A percentile compares a stretch with the other conserved stretches of the same genome.
These are phyloP conservation scores for Vitis hybrid DNA, from an alignment of 177 flowering plant genomes.

Conservation along the genomic window DNA sequence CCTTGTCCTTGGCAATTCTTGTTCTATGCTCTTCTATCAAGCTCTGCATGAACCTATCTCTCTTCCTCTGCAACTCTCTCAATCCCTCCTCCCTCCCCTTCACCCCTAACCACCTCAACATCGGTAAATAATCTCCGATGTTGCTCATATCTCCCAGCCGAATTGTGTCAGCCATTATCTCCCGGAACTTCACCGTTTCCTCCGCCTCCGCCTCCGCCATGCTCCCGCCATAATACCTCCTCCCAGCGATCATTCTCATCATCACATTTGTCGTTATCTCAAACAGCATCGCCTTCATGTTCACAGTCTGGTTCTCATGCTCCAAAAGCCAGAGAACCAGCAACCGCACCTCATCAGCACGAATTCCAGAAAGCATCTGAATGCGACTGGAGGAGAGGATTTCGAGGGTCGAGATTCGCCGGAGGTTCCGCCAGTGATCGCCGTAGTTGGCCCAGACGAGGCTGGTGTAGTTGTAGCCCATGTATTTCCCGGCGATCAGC, in stretches of 20 bases:
- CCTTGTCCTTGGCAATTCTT: not conserved
- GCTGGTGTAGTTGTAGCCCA: slow-evolving; percentile 11
- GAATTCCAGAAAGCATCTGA: no score
- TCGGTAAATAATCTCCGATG: slow-evolving; percentile 13
- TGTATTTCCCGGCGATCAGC: not conserved
- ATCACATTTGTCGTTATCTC: slow-evolving; percentile 9
- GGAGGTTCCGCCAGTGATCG: slow-evolving; percentile 17
- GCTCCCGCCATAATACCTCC: not conserved
- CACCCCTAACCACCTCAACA: slow-evolving; percentile 13
- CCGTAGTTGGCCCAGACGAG: slow-evolving; percentile 8
- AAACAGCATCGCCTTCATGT: not conserved
- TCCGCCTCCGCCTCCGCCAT: slow-evolving; percentile 1
- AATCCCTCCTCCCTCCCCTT: slow-evolving; percentile 11
- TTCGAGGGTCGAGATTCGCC: slow-evolving; percentile 4
- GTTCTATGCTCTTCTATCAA: slow-evolving; percentile 2
- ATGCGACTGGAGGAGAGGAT: slow-evolving; percentile 6
- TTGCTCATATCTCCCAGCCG: not conserved
- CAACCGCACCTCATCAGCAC: no score
- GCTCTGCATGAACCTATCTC: slow-evolving; percentile 14
- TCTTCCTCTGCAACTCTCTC: not conserved
- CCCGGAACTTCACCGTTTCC: slow-evolving; percentile 7
- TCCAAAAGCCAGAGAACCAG: no score
- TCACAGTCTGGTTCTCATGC: slow-evolving; percentile 1
- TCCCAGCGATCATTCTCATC: slow-evolving; percentile 14
- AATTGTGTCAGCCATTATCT: not conserved